A percentile compares a stretch with the other conserved stretches of the same genome.
phyloP scores from a whole-genome alignment of 1,284 basidiomycete species.

The Takashimella tepidaria region DNA sequence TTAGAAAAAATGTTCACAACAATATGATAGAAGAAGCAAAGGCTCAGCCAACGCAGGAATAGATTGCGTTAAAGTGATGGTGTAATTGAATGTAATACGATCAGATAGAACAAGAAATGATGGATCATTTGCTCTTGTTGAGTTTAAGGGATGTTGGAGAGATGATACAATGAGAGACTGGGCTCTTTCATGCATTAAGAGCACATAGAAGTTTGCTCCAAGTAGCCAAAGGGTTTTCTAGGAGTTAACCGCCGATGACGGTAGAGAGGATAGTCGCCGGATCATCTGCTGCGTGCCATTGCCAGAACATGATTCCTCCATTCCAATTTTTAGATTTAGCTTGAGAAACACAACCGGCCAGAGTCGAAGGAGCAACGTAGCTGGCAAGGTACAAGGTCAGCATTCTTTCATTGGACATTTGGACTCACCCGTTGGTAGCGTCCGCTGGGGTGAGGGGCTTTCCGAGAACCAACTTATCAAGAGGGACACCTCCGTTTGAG shows the following conservation, averaged over 20 bases:
- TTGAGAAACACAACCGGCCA: constrained; percentile 32
- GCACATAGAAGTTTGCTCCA: too few species aligned
- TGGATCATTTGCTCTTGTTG: too few species aligned
- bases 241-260: not conserved
- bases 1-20: constrained; percentile 17
- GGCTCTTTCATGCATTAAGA: too few species aligned
- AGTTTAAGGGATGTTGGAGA: too few species aligned
- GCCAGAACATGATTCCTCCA: constrained; percentile 49
- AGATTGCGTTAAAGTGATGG: too few species aligned
- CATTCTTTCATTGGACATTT: too few species aligned
- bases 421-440: not conserved
- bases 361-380: constrained; percentile 27
- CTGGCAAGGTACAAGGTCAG: too few species aligned
- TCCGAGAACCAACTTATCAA: constrained; percentile 46
- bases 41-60: too few species aligned
- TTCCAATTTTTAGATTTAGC: constrained; percentile 43
- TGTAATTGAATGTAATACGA: too few species aligned
- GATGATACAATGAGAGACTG: too few species aligned
- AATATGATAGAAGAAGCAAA: constrained; percentile 12
- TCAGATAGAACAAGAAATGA: too few species aligned
- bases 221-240: too few species aligned
- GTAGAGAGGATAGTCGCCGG: not conserved
- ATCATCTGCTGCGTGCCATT: constrained; percentile 23
- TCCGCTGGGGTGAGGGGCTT: constrained; percentile 29
- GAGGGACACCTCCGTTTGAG: constrained; percentile 29